phyloP scores from a whole-genome alignment of 352 stramenopile genomes.

The Globisporangium ultimum region DNA sequence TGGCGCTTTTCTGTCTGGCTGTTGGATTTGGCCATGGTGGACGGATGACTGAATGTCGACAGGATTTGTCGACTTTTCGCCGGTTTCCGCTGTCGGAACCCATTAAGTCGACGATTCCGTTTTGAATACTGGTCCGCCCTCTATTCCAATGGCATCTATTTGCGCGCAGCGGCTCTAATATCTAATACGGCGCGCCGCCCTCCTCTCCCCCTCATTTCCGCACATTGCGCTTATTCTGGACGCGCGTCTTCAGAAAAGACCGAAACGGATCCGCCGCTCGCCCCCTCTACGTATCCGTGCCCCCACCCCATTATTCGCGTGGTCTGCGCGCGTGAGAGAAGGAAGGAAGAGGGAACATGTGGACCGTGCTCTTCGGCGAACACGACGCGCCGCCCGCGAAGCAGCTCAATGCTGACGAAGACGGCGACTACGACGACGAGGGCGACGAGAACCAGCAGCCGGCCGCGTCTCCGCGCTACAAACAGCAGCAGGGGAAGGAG shows the following conservation, averaged over 20 bases:
- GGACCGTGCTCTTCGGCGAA: slow-evolving; percentile 61
- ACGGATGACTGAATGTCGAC: background rate
- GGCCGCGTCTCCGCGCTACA: background rate
- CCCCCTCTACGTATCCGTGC: no score
- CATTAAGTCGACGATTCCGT: background rate
- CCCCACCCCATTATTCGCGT: background rate
- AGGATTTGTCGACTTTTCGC: background rate
- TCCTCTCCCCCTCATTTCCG: background rate
- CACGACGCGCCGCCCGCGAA: slow-evolving; percentile 24
- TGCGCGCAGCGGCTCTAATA: background rate
- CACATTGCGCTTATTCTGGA: background rate
- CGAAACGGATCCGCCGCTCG: background rate
- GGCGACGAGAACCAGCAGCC: slow-evolving; percentile 16
- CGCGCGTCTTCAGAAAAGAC: background rate
- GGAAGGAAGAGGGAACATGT: slow-evolving; percentile 21
- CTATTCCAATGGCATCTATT: background rate
- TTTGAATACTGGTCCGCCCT: background rate
- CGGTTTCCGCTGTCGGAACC: background rate
- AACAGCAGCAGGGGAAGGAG: slow-evolving; percentile 1
- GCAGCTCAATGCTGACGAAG: background rate
- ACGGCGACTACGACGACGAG: slow-evolving; percentile 26
- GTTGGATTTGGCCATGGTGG: no score
- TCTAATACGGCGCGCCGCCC: no score
- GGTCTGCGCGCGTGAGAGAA: background rate
- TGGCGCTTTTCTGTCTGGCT: background rate